Conservation (phyloP, 495 filamentous ascomycete species). For the Trichoderma reesei region DNA sequence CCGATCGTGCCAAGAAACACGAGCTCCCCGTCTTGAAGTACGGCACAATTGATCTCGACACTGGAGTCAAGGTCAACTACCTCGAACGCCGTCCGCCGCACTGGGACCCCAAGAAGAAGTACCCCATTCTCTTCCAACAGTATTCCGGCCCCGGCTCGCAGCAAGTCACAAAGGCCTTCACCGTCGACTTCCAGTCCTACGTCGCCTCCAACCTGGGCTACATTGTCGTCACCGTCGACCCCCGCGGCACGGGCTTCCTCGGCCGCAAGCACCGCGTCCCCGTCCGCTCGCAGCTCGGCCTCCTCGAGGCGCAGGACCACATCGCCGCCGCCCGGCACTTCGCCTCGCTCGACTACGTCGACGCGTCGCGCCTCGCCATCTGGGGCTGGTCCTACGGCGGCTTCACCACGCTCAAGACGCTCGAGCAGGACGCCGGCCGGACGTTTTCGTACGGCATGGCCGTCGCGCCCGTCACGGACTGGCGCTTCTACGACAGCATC, state of each 20-base stretch:
- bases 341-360: conserved; percentile 74
- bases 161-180: conserved; percentile 69
- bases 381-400: conserved; percentile 99
- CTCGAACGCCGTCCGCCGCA: conserved; percentile 85
- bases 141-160: conserved; percentile 91
- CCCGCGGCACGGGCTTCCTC: conserved; percentile 83
- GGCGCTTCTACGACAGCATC: conserved; percentile 89
- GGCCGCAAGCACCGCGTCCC: conserved; percentile 75
- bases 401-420: conserved; percentile 92
- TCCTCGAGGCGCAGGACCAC: conserved; percentile 81
- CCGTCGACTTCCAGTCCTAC: conserved; percentile 84
- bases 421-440: conserved; percentile 78
- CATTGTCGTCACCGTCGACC: conserved; percentile 90
- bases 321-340: conserved; percentile 85
- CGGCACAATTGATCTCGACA: conserved; percentile 62
- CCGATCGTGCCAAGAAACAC: conserved; percentile 56
- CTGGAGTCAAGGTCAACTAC: conserved; percentile 64
- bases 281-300: conserved; percentile 72
- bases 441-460: conserved; percentile 97
- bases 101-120: conserved; percentile 75
- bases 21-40: conserved; percentile 82
- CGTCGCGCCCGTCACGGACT: conserved; percentile 94
- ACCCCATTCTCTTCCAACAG: conserved; percentile 88
- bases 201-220: conserved; percentile 82
- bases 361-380: conserved; percentile 72